Conservation (phyloP, 73 alveolate species). For the Paramecium tetraurelia region DNA sequence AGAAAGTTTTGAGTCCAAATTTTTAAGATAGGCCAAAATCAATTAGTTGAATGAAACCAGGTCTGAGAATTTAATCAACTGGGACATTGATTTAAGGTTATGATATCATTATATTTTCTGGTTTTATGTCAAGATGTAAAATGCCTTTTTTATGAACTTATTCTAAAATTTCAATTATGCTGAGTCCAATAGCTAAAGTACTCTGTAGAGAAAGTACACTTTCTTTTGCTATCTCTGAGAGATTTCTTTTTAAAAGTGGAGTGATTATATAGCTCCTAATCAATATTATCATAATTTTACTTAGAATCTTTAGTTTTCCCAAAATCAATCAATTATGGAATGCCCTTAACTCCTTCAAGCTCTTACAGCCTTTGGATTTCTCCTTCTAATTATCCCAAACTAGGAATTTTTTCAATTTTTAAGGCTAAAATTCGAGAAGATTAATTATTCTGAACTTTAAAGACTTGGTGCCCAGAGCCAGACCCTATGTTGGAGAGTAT, state of each 20-base stretch:
- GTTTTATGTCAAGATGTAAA: background rate
- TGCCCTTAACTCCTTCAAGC: background rate
- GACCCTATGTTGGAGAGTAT: background rate
- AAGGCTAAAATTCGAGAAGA: background rate
- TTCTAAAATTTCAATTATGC: background rate
- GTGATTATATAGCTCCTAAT: background rate
- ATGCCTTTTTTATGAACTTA: background rate
- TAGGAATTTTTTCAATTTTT: background rate
- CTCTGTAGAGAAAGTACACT: background rate
- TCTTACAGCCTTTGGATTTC: background rate
- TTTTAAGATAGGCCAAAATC: background rate
- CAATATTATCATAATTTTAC: background rate
- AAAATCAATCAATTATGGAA: background rate
- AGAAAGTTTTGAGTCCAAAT: background rate
- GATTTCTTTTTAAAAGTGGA: background rate
- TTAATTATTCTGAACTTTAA: background rate
- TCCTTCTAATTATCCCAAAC: background rate
- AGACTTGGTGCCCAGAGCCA: background rate
- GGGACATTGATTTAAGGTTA: background rate
- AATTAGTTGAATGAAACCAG: background rate
- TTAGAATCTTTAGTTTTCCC: background rate
- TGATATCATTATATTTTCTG: constrained; percentile 8
- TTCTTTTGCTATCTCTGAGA: background rate
- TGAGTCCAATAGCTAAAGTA: background rate
- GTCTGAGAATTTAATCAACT: background rate